Evolutionary conservation across 139 green algal genomes (phyloP), one percentile per base, ranked within the genome.

Genomic region (Deuterostichococcus epilithicus): DNA sequence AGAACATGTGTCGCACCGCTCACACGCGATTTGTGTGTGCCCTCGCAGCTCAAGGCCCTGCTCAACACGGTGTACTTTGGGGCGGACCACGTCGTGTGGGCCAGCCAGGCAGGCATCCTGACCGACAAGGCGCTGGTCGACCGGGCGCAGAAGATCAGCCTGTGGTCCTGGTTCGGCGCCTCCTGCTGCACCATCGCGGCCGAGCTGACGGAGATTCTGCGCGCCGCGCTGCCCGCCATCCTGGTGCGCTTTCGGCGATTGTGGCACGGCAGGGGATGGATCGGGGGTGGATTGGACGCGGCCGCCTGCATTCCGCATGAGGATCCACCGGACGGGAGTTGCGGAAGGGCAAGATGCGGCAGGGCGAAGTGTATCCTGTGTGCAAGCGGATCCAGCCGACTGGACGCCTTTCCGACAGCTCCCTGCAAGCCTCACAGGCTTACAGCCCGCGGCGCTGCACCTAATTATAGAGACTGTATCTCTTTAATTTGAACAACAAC

Each of bases 31-130:
- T n/a, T n/a, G n/a, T n/a, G n/a, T n/a, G n/a, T 76, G 58, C 26
- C 8, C 6, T 3, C 34, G 35, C 86, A 95, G 89, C 70, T 93
- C 35, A 97, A 96, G 82, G 58, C 78, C 32, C n/a, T 97, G 35
- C 79, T 95, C 34, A 97, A 98, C 93, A 90, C 90, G 0, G 73
- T 93, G n/a, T 98, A 98, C 89, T 97, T 98, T 88, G 88, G 78
- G 1, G 91, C 84, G 1, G 94, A 98, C 82, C 91, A 98, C 84
- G 82, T 98, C 26, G 93, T 97, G 63, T 98, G 94, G 94, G 88
- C 89, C 13, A 79, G 88, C 74, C 89, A 94, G 74, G 93, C 94
- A 13, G 93, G 92, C 6, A 67, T 98, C 0, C 75, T 94, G 58
- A 83, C 82, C 6, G 83, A 97, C 88, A 94, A 92, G 84, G 66